phyloP scores from a whole-genome alignment of 148 eudicot genomes.

The Nepenthes mirabilis region DNA sequence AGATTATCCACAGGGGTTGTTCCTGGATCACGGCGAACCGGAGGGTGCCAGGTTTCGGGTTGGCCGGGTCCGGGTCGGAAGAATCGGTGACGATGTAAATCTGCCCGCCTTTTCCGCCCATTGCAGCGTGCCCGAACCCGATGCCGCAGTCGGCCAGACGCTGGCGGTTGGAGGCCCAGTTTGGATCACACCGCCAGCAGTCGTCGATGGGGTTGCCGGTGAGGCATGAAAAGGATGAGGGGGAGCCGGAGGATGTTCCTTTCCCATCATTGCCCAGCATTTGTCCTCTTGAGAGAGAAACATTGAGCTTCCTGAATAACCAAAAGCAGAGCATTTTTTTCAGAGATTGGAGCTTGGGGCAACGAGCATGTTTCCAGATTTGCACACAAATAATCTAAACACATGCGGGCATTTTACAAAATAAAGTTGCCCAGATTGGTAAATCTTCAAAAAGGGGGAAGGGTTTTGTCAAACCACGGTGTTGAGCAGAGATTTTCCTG shows the following conservation, averaged over 20 bases:
- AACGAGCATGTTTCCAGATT: no score
- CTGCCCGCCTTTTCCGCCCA: conserved; percentile 52
- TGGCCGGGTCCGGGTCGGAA: conserved; percentile 43
- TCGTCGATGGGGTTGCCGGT: conserved; percentile 63
- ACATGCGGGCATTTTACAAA: no score
- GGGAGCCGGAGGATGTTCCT: background rate
- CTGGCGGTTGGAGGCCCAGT: conserved; percentile 46
- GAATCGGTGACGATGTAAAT: conserved; percentile 51
- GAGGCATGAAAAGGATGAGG: conserved; percentile 11
- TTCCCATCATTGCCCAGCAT: conserved; percentile 6
- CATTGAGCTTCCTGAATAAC: conserved; percentile 18
- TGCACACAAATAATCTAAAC: no score
- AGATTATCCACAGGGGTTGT: conserved; percentile 50
- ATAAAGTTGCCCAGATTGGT: no score
- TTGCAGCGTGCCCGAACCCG: conserved; percentile 38
- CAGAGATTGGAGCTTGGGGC: background rate
- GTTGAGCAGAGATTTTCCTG: no score
- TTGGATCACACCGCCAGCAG: conserved; percentile 55
- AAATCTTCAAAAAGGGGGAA: no score
- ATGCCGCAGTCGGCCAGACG: conserved; percentile 45
- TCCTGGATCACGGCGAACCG: conserved; percentile 37
- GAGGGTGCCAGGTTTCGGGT: conserved; percentile 44
- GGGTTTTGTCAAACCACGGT: no score
- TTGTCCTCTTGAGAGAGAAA: conserved; percentile 17
- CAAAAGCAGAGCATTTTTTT: background rate